Evolutionary conservation across 257 asterid species (phyloP).

Genomic region (Nyctanthes arbortristis): DNA sequence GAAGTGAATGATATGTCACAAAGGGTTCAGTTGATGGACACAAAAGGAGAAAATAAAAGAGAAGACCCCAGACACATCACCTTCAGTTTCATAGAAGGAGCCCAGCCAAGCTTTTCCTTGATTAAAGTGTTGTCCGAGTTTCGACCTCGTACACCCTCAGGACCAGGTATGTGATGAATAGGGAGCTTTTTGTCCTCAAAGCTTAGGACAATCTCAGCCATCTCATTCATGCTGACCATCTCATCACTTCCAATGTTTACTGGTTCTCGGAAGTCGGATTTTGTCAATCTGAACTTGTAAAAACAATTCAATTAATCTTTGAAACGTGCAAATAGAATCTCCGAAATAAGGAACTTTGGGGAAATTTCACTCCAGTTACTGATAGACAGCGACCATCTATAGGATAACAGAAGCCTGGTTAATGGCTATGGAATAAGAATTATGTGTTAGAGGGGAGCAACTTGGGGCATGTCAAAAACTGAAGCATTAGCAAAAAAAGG

Average conservation of each 20-base stretch:
- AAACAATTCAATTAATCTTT: neutral
- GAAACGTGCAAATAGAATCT: neutral
- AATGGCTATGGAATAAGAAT: no score
- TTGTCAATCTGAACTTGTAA: slow-evolving; percentile 56
- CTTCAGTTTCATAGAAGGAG: slow-evolving; percentile 83
- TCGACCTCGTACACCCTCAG: slow-evolving; percentile 85
- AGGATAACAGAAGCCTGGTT: no score
- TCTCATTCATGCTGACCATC: slow-evolving; percentile 95
- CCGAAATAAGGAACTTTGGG: no score
- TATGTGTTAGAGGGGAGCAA: no score
- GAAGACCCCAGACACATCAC: slow-evolving; percentile 26
- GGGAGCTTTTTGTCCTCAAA: slow-evolving; percentile 77
- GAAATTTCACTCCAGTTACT: no score
- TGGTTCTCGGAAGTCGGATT: slow-evolving; percentile 86
- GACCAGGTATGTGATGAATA: slow-evolving; percentile 79
- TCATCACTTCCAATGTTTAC: slow-evolving; percentile 92
- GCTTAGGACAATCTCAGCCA: slow-evolving; percentile 87
- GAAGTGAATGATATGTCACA: neutral
- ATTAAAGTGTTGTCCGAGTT: slow-evolving; percentile 83
- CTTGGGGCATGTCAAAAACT: no score
- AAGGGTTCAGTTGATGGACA: neutral
- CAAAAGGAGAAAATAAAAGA: neutral
- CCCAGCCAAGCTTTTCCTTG: slow-evolving; percentile 90
- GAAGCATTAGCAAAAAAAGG: no score
- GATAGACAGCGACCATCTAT: no score